Evolutionary conservation across 306 rosid genomes (phyloP).

Genomic region (Oemleria cerasiformis): DNA sequence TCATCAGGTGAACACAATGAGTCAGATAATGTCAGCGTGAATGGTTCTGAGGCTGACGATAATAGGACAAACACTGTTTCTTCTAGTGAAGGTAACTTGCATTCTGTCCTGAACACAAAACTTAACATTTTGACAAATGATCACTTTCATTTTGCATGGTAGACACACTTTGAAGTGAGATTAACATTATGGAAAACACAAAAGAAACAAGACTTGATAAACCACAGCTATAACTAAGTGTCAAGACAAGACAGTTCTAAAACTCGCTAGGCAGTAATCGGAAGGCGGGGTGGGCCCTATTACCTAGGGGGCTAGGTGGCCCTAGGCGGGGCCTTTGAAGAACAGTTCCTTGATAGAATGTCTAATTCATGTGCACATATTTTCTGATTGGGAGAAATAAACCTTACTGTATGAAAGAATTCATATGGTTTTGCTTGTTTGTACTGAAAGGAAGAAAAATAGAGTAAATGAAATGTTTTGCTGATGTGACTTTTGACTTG

Average conservation of each 20-base stretch:
- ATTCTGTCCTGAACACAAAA: background rate
- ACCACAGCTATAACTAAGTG: background rate
- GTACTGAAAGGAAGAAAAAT: background rate
- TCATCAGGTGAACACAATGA: conserved; percentile 53
- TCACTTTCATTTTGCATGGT: conserved; percentile 4
- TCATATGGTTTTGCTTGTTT: background rate
- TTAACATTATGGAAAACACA: background rate
- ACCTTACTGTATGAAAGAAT: background rate
- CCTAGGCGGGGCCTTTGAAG: background rate
- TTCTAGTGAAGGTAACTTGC: conserved; percentile 67
- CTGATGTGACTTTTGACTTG: background rate
- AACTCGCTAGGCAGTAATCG: background rate
- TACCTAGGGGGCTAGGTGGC: background rate
- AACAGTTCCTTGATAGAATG: background rate
- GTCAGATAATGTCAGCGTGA: conserved; percentile 51
- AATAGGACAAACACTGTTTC: conserved; percentile 39
- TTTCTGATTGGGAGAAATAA: background rate
- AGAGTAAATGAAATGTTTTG: background rate
- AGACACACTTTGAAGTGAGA: background rate
- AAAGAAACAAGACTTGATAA: background rate
- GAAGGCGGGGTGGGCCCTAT: background rate
- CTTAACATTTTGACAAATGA: background rate
- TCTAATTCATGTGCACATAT: background rate
- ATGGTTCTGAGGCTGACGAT: conserved; percentile 64
- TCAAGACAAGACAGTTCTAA: background rate